Conservation (phyloP, 2,329 filamentous ascomycete genomes). For the Cladobotryum protrusum region DNA sequence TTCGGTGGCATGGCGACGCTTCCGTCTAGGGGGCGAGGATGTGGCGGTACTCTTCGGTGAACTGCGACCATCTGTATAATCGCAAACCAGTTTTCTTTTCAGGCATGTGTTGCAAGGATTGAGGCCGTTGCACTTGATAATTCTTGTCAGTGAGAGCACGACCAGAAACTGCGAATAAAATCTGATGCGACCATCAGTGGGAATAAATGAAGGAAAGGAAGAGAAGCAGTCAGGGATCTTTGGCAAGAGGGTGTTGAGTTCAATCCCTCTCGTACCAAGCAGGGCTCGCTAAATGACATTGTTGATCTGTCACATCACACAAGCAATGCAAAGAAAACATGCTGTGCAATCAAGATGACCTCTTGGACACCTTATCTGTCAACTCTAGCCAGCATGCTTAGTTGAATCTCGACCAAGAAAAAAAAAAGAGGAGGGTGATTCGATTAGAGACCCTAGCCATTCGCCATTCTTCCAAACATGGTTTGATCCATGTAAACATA, state of each 20-base stretch:
- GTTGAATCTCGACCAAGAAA: neutral
- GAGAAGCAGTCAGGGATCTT: too few relatives aligned
- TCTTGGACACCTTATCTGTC: neutral
- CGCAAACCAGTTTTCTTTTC: constrained; percentile 17
- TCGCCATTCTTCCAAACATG: too few relatives aligned
- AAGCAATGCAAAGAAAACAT: constrained; percentile 3
- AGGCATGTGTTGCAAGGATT: constrained; percentile 19
- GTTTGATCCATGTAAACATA: too few relatives aligned
- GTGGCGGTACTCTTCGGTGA: neutral
- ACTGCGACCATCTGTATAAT: constrained; percentile 13
- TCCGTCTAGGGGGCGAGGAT: neutral
- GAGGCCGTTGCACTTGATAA: constrained; percentile 19
- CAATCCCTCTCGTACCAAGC: too few relatives aligned
- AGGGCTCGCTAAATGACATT: neutral
- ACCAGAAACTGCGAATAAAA: too few relatives aligned
- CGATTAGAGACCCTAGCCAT: too few relatives aligned
- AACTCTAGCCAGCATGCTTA: constrained; percentile 1
- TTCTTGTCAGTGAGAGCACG: neutral
- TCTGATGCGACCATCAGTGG: too few relatives aligned
- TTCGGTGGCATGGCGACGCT: neutral
- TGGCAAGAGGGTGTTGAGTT: too few relatives aligned
- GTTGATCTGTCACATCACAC: constrained; percentile 12
- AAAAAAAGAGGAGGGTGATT: neutral
- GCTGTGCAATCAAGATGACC: constrained; percentile 7
- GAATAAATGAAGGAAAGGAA: too few relatives aligned